Conservation (phyloP, 495 filamentous ascomycete species). For the Penicillium odoratum region DNA sequence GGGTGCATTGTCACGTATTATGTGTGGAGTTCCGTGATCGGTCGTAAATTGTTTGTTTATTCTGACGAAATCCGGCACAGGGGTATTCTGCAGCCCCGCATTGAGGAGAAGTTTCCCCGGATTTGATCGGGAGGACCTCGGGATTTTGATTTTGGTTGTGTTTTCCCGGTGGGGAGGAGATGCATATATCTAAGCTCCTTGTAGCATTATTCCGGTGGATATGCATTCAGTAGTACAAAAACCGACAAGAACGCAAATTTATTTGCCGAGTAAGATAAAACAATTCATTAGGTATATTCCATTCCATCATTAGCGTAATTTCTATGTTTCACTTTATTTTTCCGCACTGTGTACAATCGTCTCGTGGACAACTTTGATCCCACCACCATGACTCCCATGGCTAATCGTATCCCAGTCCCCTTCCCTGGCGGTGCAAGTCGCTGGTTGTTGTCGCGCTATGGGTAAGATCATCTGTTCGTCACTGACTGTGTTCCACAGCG, state of each 20-base stretch:
- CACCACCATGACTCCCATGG: slow-evolving; percentile 24
- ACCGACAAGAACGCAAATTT: too few species aligned
- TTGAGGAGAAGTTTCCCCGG: slow-evolving; percentile 1
- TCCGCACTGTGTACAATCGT: slow-evolving; percentile 31
- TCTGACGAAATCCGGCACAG: background rate
- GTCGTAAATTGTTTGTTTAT: background rate
- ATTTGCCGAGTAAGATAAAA: background rate
- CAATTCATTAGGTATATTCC: too few species aligned
- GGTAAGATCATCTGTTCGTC: slow-evolving; percentile 44
- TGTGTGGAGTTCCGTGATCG: slow-evolving; percentile 7
- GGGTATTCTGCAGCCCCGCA: slow-evolving; percentile 4
- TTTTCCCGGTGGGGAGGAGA: slow-evolving; percentile 10
- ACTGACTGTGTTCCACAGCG: slow-evolving; percentile 37
- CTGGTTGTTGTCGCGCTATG: slow-evolving; percentile 27
- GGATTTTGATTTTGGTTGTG: background rate
- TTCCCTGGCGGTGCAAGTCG: slow-evolving; percentile 27
- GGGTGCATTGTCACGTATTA: background rate
- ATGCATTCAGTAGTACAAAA: too few species aligned
- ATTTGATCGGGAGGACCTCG: background rate
- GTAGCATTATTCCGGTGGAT: slow-evolving; percentile 16
- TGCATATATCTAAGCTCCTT: background rate
- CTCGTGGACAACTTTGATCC: slow-evolving; percentile 32
- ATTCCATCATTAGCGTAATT: background rate
- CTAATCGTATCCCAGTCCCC: slow-evolving; percentile 29
- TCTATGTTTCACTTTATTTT: slow-evolving; percentile 7